These are phyloP conservation scores for Candida sp. DNA, from an alignment of 1,139 yeast genomes.

Conservation along the genomic window DNA sequence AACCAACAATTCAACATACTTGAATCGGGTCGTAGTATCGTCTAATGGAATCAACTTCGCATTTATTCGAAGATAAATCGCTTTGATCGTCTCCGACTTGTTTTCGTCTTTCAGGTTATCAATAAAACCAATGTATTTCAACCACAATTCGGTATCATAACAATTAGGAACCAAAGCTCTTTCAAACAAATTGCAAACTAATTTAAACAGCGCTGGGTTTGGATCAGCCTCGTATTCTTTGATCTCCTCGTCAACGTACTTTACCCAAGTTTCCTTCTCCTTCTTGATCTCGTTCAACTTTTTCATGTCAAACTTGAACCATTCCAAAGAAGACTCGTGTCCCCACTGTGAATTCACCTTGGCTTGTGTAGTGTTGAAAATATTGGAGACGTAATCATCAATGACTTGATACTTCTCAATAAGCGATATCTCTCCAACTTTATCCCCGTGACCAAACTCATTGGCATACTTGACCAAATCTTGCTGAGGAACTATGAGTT, in stretches of 20 bases:
- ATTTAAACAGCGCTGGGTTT: constrained; percentile 10
- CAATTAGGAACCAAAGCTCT: constrained; percentile 66
- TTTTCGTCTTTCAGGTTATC: constrained; percentile 18
- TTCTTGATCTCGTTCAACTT: constrained; percentile 21
- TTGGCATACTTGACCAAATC: constrained; percentile 22
- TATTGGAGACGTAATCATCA: constrained; percentile 43
- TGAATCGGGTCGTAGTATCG: constrained; percentile 38
- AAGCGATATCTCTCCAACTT: constrained; percentile 25
- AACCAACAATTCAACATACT: constrained; percentile 41
- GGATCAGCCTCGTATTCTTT: not conserved
- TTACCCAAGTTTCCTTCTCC: constrained; percentile 53
- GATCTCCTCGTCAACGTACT: constrained; percentile 54
- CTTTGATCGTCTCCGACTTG: constrained; percentile 26
- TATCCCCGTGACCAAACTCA: constrained; percentile 23
- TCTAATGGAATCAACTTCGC: constrained; percentile 50
- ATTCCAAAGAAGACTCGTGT: constrained; percentile 56
- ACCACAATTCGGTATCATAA: constrained; percentile 56
- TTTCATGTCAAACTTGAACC: constrained; percentile 45
- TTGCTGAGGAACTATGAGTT: constrained; percentile 32
- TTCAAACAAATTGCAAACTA: constrained; percentile 51
- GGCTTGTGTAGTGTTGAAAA: constrained; percentile 51
- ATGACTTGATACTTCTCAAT: constrained; percentile 41
- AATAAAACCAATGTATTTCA: constrained; percentile 53
- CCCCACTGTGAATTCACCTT: constrained; percentile 63
- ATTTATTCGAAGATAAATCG: constrained; percentile 45